Evolutionary conservation across 495 filamentous ascomycete species (phyloP), one percentile per base, ranked within the genome.

Genomic region (Tetracladium setigerum): DNA sequence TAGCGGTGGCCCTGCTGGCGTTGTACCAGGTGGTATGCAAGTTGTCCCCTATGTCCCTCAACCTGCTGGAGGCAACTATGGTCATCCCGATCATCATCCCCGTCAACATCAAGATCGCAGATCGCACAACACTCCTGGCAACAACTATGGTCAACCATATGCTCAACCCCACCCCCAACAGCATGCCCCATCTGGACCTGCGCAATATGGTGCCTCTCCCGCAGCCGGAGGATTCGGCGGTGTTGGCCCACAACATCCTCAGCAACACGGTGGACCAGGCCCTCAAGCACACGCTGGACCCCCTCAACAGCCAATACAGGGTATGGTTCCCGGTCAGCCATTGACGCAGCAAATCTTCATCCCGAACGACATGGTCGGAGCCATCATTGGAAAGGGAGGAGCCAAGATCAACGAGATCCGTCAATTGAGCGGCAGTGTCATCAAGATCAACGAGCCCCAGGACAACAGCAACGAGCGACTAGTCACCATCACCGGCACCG

Each of bases 351-450:
- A 98, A 66, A 98, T 98, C 54, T 98, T 82, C 68, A 98, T 98
- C 60, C 92, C 92, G 37, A 98, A 98, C 64, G 92, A 98, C 60
- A 98, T 98, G 92, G 92, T 98, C 44, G 92, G 92, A 41, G 92
- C 92, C 39, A 98, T 98, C 57, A 98, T 98, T 58, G 92, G 92
- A 49, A 98, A 98, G 70, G 94, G 92, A 47, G 92, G 92, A 51
- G 87, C 89, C 18, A 98, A 98, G 79, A 98, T 98, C 74, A 98
- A 98, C 62, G 92, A 98, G 70, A 98, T 98, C 51, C 82, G 92
- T 46, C 88, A 94, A 56, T 77, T 98, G 55, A 94, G 86, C 58
- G 94, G 94, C 51, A 97, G 92, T 67, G 91, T 97, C 11, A 98
- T 98, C 63, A 98, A 98, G 78, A 98, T 98, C 73, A 98, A 98